Conservation (phyloP, 306 rosid species). For the Urtica urens region DNA sequence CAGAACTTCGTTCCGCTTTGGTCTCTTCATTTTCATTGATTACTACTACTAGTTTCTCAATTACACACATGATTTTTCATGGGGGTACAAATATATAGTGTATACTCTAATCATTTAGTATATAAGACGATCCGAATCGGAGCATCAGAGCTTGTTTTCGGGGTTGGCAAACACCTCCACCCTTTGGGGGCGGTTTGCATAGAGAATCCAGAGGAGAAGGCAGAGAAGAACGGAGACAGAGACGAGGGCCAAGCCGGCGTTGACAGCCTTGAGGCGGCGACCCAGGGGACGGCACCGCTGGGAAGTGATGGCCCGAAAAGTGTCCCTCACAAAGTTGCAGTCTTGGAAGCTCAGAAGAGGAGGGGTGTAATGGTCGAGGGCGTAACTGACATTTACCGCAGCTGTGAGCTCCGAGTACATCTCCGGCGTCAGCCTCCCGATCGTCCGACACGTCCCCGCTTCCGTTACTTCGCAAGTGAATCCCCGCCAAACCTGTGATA, state of each 20-base stretch:
- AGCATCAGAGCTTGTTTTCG: too few relatives aligned
- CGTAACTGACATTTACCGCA: slow-evolving; percentile 84
- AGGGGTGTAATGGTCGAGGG: slow-evolving; percentile 83
- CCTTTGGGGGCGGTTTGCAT: slow-evolving; percentile 86
- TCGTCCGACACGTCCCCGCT: slow-evolving; percentile 45
- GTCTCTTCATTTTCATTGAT: slow-evolving; percentile 21
- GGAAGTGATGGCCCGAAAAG: slow-evolving; percentile 61
- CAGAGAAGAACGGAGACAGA: slow-evolving; percentile 85
- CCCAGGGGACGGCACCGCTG: slow-evolving; percentile 68
- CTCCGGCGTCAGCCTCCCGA: slow-evolving; percentile 71
- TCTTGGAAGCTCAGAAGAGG: slow-evolving; percentile 71
- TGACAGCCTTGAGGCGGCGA: slow-evolving; percentile 52
- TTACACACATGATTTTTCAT: too few relatives aligned
- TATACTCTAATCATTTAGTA: too few relatives aligned
- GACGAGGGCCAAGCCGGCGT: slow-evolving; percentile 69
- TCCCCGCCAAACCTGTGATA: slow-evolving; percentile 89
- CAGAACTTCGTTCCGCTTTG: slow-evolving; percentile 71
- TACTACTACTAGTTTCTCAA: too few relatives aligned
- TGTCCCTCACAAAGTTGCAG: slow-evolving; percentile 83
- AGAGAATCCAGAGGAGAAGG: slow-evolving; percentile 86
- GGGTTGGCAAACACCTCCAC: slow-evolving; percentile 64
- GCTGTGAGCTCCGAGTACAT: slow-evolving; percentile 55
- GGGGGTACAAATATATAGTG: too few relatives aligned
- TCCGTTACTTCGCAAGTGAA: slow-evolving; percentile 56
- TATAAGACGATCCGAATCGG: too few relatives aligned